Percentiles rank a stretch among this genome's conserved stretches.
Evolutionary conservation across 169 alveolate species (phyloP).

Genomic region (Blepharisma undulans): DNA sequence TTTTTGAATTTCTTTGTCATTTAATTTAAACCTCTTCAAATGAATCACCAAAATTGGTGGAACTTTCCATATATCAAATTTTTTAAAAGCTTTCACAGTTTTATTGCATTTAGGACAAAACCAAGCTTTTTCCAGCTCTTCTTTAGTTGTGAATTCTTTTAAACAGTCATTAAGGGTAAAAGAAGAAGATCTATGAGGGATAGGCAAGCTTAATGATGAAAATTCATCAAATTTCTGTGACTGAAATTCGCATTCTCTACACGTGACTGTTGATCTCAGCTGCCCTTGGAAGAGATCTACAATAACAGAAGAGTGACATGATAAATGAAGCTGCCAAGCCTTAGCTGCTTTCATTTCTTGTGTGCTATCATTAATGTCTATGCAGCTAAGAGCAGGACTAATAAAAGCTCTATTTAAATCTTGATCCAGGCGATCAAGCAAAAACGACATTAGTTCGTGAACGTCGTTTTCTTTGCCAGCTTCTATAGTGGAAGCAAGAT

Average conservation of each 20-base stretch:
- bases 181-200: not conserved
- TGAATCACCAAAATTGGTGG: conserved; percentile 66
- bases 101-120: conserved; percentile 63
- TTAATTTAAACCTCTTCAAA: conserved; percentile 49
- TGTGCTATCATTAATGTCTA: conserved; percentile 51
- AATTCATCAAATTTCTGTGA: conserved; percentile 74
- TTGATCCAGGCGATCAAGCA: conserved; percentile 80
- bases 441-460: conserved; percentile 70
- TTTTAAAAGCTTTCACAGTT: conserved; percentile 57
- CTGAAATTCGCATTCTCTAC: conserved; percentile 62
- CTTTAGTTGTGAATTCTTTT: conserved; percentile 33
- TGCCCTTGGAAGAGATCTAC: conserved; percentile 86
- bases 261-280: conserved; percentile 67
- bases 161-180: conserved; percentile 52
- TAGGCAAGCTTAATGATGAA: conserved; percentile 69
- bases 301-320: conserved; percentile 73
- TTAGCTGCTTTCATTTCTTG: conserved; percentile 65
- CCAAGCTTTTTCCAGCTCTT: conserved; percentile 54
- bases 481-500: not conserved
- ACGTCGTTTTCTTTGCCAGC: conserved; percentile 70
- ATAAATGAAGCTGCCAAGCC: conserved; percentile 74
- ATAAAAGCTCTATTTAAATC: conserved; percentile 78
- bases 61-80: conserved; percentile 58
- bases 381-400: conserved; percentile 44
- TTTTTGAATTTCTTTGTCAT: not conserved